Evolutionary conservation across 2,329 filamentous ascomycete species (phyloP).

Genomic region (Epichloe sibirici): DNA sequence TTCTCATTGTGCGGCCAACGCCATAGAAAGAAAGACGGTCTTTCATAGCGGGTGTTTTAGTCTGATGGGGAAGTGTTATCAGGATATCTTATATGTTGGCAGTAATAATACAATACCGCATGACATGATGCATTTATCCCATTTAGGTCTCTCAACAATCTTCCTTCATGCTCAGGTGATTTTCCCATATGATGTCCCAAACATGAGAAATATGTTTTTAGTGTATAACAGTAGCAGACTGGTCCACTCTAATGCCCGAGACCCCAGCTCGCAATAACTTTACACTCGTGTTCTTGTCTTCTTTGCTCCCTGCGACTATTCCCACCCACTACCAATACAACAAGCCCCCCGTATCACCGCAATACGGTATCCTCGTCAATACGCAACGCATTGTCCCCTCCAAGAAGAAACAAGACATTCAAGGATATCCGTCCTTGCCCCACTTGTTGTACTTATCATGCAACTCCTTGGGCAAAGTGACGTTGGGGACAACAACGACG

Average conservation of each 20-base stretch:
- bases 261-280: not conserved
- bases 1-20: not conserved
- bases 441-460: conserved; percentile 99
- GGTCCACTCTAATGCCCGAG: not conserved
- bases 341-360: no score
- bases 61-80: not conserved
- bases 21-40: not conserved
- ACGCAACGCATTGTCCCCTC: not conserved
- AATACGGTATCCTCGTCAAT: no score
- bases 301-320: not conserved
- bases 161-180: not conserved
- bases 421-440: conserved; percentile 88
- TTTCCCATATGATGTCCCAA: not conserved
- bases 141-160: not conserved
- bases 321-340: not conserved
- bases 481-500: conserved; percentile 85
- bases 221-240: not conserved
- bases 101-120: not conserved
- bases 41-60: not conserved
- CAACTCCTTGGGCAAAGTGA: conserved; percentile 81
- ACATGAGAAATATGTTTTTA: not conserved
- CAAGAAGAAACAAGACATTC: conserved; percentile 11
- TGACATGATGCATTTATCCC: not conserved
- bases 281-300: not conserved
- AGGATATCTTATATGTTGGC: not conserved